Base-by-base conservation (phyloP, 176 grass and related monocot genomes). In the Pharus latifolius region DNA sequence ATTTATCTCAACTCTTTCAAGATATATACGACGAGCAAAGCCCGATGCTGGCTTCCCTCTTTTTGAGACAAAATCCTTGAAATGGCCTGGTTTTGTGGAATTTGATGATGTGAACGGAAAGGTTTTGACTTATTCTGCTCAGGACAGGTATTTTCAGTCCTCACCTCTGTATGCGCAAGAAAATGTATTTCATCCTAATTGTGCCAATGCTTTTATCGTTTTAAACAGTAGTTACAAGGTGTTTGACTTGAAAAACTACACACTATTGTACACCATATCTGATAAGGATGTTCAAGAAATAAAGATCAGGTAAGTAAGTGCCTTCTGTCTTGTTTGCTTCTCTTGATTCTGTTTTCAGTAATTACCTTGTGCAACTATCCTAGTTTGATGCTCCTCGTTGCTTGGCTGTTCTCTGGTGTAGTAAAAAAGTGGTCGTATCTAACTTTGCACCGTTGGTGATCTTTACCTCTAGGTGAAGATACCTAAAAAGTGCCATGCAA, bases 81-180 rank as follows among this genome's bases (percentile, higher is more conserved):
- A 83, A 24, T 88, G 85, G 85, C 90, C 90, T 65, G 90, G 90
- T 66, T 93, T 88, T 72, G 85, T 93, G 3, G 90, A 93, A 56
- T 93, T 93, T 73, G 90, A 93, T 77, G 90, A 93, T 88, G 90
- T 88, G 40, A 93, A 93, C 15, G 82, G 85, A 38, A 93, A 93
- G 56, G 85, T 93, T 70, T 66, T 93, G 46, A 93, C 90, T 50
- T 93, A 93, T 52, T 93, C 85, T 69, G 90, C 90, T 16, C 78
- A 88, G 27, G 82, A 88, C 74, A 88, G 85, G 90, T 93, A 73
- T 60, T 15, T 17, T 2, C 65, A 34, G 19, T 70, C 18, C 6
- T 42, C 45, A 41, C 27, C n/a, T 70, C 34, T 66, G n/a, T 38
- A 19, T 12, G 11, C 19, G 7, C 24, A 20, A 52, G 31, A 29